phyloP scores from a whole-genome alignment of 1,139 yeast species.

The Suhomyces bolitotheri region DNA sequence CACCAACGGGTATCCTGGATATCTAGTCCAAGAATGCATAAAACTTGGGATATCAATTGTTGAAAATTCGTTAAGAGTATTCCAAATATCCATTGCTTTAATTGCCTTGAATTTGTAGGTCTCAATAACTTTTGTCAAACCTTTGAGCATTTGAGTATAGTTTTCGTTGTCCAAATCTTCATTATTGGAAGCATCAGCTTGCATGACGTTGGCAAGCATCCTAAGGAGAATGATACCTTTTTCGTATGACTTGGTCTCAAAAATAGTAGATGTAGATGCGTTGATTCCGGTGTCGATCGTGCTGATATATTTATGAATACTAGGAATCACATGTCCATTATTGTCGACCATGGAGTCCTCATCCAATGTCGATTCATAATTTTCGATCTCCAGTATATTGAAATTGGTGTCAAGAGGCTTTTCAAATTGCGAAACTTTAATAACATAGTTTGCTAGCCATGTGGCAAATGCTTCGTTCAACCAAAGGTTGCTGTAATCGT shows the following conservation, averaged over 20 bases:
- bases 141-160: slow-evolving; percentile 30
- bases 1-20: slow-evolving; percentile 60
- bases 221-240: slow-evolving; percentile 64
- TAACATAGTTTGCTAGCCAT: slow-evolving; percentile 54
- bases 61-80: slow-evolving; percentile 30
- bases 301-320: slow-evolving; percentile 30
- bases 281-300: slow-evolving; percentile 38
- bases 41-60: slow-evolving; percentile 40
- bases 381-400: slow-evolving; percentile 28
- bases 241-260: slow-evolving; percentile 57
- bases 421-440: slow-evolving; percentile 32
- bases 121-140: slow-evolving; percentile 45
- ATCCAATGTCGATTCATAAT: slow-evolving; percentile 39
- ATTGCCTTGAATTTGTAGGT: slow-evolving; percentile 38
- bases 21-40: slow-evolving; percentile 59
- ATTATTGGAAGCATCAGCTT: slow-evolving; percentile 26
- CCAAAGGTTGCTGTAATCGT: slow-evolving; percentile 69
- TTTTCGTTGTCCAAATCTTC: slow-evolving; percentile 19
- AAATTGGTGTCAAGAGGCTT: slow-evolving; percentile 31
- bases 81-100: slow-evolving; percentile 62
- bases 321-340: slow-evolving; percentile 24
- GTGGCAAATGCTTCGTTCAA: slow-evolving; percentile 77
- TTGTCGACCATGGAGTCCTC: slow-evolving; percentile 38
- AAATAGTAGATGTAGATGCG: slow-evolving; percentile 41
- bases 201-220: slow-evolving; percentile 52